Base-by-base conservation (phyloP, 257 asterid species). In the Plantago ovata region DNA sequence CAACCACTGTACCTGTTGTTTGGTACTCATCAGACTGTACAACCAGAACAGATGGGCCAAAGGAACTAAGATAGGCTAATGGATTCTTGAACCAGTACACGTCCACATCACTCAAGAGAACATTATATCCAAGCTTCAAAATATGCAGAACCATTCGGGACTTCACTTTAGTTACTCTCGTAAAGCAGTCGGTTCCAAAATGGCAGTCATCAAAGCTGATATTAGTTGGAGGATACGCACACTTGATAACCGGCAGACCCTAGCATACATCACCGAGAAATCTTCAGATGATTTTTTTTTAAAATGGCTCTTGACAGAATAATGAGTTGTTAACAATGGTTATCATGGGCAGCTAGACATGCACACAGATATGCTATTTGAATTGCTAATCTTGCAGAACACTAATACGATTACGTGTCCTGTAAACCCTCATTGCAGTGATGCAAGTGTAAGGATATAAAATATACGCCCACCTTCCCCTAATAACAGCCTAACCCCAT, bases 11-110 rank as follows among this genome's bases (percentile, higher is more conserved):
- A 88, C 98, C 95, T 63, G 85, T 75, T 23, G 39, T 57, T 51
- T 80, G 82, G 75, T 75, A 85, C 70, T 93, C 95, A 71, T 93
- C 98, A 19, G 98, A 93, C 56, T 88, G 98, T 21, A 90, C 95
- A 18, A 76, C 87, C 13, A 92, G 84, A 72, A 81, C 80, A 43
- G 73, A 80, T 59, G 94, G 87, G 48, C 95, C 95, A 53, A 89
- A 86, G 45, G 95, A 84, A 53, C 68, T 79, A 56, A 89, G 94
- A 58, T 82, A 77, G 56, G 76, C 70, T 59, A 88, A 72, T 53
- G 97, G 95, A 82, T 84, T 84, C 73, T 75, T 67, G 70, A 75
- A 81, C 78, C 87, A 77, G 41, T 77, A 77, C 12, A 72, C 79
- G 57, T 81, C 81, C 38, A 74, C 77, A 24, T 72, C 81, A 44